Percentiles rank a stretch among this genome's conserved stretches.
Evolutionary conservation across 352 stramenopile species (phyloP).

Genomic region (Plasmopara muralis): DNA sequence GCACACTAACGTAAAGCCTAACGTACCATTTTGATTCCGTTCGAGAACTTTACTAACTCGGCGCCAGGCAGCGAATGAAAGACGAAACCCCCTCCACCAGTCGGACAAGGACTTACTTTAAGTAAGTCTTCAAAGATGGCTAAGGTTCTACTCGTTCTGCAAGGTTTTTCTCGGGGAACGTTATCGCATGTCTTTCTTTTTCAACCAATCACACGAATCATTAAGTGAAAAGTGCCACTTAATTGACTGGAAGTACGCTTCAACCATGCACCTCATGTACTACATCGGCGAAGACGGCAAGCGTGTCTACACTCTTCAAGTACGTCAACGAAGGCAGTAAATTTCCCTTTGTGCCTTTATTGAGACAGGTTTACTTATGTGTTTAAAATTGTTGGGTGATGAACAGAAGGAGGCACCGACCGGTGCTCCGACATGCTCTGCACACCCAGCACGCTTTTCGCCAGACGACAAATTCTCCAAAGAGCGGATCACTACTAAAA

Average conservation of each 20-base stretch:
- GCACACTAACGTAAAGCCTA: not conserved
- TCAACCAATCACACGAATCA: not conserved
- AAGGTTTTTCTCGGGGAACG: not conserved
- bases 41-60: constrained; percentile 38
- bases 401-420: constrained; percentile 91
- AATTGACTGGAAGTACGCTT: not conserved
- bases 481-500: constrained; percentile 98
- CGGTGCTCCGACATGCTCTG: constrained; percentile 92
- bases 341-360: not conserved
- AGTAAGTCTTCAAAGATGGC: not conserved
- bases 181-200: not conserved
- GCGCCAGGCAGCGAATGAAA: constrained; percentile 28
- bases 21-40: constrained; percentile 34
- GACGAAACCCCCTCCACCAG: constrained; percentile 34
- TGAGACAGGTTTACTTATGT: too few relatives aligned
- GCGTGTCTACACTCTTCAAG: constrained; percentile 98
- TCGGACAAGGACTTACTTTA: constrained; percentile 23
- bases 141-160: constrained; percentile 26
- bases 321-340: constrained; percentile 27
- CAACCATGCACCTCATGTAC: constrained; percentile 99
- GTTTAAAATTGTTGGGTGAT: constrained; percentile 2
- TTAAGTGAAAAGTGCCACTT: not conserved
- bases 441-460: constrained; percentile 97
- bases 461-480: constrained; percentile 99
- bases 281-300: constrained; percentile 95